phyloP scores from a whole-genome alignment of 2,329 filamentous ascomycete species.

The Zasmidium citrigriseum region DNA sequence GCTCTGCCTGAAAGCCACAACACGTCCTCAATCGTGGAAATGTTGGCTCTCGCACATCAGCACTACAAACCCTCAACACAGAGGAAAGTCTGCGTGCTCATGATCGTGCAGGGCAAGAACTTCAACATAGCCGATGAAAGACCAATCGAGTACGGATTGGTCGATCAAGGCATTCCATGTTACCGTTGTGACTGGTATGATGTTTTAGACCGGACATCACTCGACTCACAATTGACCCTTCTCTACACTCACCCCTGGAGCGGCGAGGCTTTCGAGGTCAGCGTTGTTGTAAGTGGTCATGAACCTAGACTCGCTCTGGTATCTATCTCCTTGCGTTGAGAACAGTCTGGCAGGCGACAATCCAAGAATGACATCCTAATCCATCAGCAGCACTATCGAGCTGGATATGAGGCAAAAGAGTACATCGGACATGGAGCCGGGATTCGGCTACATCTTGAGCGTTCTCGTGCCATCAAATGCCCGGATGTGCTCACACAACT shows the following conservation, averaged over 20 bases:
- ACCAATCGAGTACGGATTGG: conserved; percentile 47
- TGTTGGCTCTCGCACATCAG: conserved; percentile 37
- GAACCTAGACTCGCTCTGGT: too few species aligned
- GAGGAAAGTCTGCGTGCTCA: conserved; percentile 39
- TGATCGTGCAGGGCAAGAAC: conserved; percentile 47
- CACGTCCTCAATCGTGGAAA: conserved; percentile 33
- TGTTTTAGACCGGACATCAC: conserved; percentile 32
- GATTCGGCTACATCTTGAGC: conserved; percentile 39
- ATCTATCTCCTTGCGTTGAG: too few species aligned
- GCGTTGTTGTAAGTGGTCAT: conserved; percentile 33
- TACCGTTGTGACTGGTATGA: conserved; percentile 42
- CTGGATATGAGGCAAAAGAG: conserved; percentile 44
- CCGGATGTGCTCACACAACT: conserved; percentile 45
- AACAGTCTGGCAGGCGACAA: too few species aligned
- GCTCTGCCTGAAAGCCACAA: conserved; percentile 37
- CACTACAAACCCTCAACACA: conserved; percentile 32
- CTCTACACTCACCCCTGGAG: conserved; percentile 35
- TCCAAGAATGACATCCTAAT: too few species aligned
- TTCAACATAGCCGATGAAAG: conserved; percentile 50
- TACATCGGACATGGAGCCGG: conserved; percentile 37
- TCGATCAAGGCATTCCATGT: conserved; percentile 37
- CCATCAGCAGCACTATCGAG: conserved; percentile 39
- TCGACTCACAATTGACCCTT: conserved; percentile 36
- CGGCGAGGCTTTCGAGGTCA: conserved; percentile 38
- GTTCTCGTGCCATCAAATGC: conserved; percentile 47